Conservation (phyloP, 768 basidiomycete species). For the Rhizopogon vulgaris region DNA sequence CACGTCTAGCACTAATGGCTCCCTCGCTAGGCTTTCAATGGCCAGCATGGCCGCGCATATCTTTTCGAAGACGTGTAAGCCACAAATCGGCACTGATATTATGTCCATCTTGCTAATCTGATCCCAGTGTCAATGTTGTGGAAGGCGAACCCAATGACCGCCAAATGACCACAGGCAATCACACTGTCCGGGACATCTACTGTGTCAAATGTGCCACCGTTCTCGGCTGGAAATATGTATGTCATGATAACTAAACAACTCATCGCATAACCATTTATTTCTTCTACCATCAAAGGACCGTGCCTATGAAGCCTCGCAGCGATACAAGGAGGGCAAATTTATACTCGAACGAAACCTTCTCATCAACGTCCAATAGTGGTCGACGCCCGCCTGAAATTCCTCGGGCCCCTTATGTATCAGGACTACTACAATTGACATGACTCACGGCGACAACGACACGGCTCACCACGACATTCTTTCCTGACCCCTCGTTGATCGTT, state of each 20-base stretch:
- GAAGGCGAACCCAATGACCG: constrained; percentile 89
- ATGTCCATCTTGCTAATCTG: constrained; percentile 6
- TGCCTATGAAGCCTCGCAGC: constrained; percentile 85
- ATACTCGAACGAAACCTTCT: constrained; percentile 94
- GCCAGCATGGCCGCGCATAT: constrained; percentile 93
- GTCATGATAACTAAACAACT: constrained; percentile 22
- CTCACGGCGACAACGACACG: constrained; percentile 8
- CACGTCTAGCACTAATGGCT: constrained; percentile 9
- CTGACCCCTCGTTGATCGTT: constrained; percentile 5
- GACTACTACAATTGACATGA: constrained; percentile 9
- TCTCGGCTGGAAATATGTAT: constrained; percentile 98
- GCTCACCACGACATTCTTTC: constrained; percentile 8
- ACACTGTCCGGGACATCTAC: constrained; percentile 93
- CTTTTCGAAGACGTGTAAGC: constrained; percentile 92
- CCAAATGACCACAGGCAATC: constrained; percentile 94
- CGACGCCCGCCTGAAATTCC: constrained; percentile 7
- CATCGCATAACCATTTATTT: background rate
- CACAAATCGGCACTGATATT: constrained; percentile 10
- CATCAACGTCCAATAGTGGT: constrained; percentile 69
- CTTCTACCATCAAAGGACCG: constrained; percentile 56
- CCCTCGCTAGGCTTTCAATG: constrained; percentile 79
- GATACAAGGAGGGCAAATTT: constrained; percentile 98
- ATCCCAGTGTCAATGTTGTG: constrained; percentile 77
- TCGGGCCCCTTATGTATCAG: constrained; percentile 4
- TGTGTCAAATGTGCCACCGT: constrained; percentile 84